Evolutionary conservation across 306 rosid species (phyloP).

Genomic region (Lupinus albus): DNA sequence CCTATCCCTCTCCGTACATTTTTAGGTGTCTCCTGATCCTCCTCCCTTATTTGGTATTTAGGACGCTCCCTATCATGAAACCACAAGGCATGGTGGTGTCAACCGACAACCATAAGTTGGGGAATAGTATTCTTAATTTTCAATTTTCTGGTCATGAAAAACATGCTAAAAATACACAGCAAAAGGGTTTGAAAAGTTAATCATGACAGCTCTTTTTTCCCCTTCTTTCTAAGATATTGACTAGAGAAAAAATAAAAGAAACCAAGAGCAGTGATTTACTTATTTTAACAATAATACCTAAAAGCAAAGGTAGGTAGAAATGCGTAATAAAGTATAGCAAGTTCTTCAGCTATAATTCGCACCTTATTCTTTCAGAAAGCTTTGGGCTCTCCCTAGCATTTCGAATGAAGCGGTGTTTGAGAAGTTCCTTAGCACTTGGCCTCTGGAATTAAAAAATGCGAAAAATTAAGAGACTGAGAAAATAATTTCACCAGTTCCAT

Average conservation of each 20-base stretch:
- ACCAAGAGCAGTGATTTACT: not conserved
- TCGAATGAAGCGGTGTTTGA: constrained; percentile 87
- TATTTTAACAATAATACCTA: not conserved
- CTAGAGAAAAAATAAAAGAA: constrained; percentile 10
- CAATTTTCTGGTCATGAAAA: constrained; percentile 35
- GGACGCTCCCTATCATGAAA: constrained; percentile 84
- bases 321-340: constrained; percentile 33
- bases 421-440: constrained; percentile 95
- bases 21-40: constrained; percentile 59
- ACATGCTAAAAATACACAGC: constrained; percentile 19
- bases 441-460: constrained; percentile 63
- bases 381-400: constrained; percentile 85
- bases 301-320: constrained; percentile 29
- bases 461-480: constrained; percentile 34
- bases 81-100: constrained; percentile 41
- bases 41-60: constrained; percentile 73
- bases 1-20: constrained; percentile 62
- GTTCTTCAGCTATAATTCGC: constrained; percentile 34
- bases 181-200: constrained; percentile 26
- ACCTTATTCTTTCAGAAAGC: constrained; percentile 97
- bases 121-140: constrained; percentile 25
- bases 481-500: constrained; percentile 33
- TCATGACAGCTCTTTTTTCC: constrained; percentile 1
- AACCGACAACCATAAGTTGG: constrained; percentile 47
- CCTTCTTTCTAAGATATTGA: constrained; percentile 7